These are phyloP conservation scores for Serendipita sp. DNA, from an alignment of 768 basidiomycete genomes.

Conservation along the genomic window DNA sequence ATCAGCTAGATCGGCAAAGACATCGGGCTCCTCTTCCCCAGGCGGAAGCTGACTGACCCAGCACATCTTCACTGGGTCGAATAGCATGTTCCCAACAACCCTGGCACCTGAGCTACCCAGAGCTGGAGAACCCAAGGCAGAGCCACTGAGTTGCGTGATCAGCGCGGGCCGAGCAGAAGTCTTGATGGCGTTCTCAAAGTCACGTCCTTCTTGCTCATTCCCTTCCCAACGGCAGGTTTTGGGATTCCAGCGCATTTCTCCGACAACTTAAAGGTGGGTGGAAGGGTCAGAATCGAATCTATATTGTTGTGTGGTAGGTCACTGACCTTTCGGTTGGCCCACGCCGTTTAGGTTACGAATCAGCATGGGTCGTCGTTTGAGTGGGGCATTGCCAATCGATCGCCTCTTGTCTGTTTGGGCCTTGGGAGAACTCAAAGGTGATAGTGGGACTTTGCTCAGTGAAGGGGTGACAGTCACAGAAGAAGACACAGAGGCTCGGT, in stretches of 20 bases:
- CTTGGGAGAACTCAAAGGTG: constrained; percentile 5
- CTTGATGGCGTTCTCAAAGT: constrained; percentile 68
- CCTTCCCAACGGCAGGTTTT: constrained; percentile 86
- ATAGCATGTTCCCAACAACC: constrained; percentile 95
- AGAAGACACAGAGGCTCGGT: constrained; percentile 20
- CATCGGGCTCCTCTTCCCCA: constrained; percentile 87
- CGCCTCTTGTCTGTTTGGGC: background rate
- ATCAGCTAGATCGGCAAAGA: constrained; percentile 85
- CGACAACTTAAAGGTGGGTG: constrained; percentile 43
- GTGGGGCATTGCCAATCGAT: constrained; percentile 2
- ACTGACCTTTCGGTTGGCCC: constrained; percentile 55
- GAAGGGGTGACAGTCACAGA: constrained; percentile 17
- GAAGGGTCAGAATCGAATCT: background rate
- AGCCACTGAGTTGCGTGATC: constrained; percentile 84
- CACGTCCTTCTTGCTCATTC: constrained; percentile 79
- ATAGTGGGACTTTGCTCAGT: constrained; percentile 27
- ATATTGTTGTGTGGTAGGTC: background rate
- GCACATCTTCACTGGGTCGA: constrained; percentile 87
- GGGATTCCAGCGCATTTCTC: constrained; percentile 98
- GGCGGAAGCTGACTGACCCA: constrained; percentile 78
- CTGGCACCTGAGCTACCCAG: constrained; percentile 58
- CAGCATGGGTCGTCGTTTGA: constrained; percentile 58
- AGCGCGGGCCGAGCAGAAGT: constrained; percentile 84
- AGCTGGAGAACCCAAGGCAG: constrained; percentile 67
- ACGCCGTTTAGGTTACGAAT: constrained; percentile 68